Evolutionary conservation across 805 yeast genomes (phyloP).

Genomic region (Blastobotrys americana): DNA sequence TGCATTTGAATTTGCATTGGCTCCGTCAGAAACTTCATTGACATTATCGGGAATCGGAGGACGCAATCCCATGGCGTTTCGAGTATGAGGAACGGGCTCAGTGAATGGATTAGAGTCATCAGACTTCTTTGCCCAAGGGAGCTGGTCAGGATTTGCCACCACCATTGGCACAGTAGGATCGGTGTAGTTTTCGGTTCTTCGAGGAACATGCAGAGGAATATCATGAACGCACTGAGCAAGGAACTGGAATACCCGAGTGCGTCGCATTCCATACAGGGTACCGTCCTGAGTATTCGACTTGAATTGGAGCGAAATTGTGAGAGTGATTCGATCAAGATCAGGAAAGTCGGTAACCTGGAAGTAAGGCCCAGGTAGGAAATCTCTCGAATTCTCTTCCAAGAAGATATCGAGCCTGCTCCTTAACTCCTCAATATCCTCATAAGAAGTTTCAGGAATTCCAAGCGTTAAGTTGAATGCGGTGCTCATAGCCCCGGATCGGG

Average conservation of each 20-base stretch:
- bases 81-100: not conserved
- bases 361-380: slow-evolving; percentile 29
- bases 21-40: not conserved
- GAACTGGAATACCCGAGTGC: slow-evolving; percentile 27
- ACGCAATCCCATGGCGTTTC: slow-evolving; percentile 2
- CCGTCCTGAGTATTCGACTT: slow-evolving; percentile 31
- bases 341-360: slow-evolving; percentile 29
- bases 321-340: slow-evolving; percentile 29
- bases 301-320: slow-evolving; percentile 26
- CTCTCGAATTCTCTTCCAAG: slow-evolving; percentile 30
- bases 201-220: slow-evolving; percentile 31
- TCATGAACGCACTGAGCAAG: slow-evolving; percentile 28
- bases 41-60: not conserved
- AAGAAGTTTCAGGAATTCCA: slow-evolving; percentile 34
- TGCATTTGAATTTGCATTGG: not conserved
- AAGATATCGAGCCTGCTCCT: slow-evolving; percentile 26
- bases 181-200: slow-evolving; percentile 28
- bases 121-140: slow-evolving; percentile 1
- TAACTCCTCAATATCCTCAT: slow-evolving; percentile 30
- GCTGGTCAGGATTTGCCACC: slow-evolving; percentile 1
- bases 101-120: not conserved
- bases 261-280: slow-evolving; percentile 24
- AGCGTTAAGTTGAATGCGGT: slow-evolving; percentile 22
- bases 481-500: slow-evolving; percentile 30
- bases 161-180: slow-evolving; percentile 31